Base-by-base conservation (phyloP, 768 basidiomycete genomes). In the Gelatoporia subvermispora region DNA sequence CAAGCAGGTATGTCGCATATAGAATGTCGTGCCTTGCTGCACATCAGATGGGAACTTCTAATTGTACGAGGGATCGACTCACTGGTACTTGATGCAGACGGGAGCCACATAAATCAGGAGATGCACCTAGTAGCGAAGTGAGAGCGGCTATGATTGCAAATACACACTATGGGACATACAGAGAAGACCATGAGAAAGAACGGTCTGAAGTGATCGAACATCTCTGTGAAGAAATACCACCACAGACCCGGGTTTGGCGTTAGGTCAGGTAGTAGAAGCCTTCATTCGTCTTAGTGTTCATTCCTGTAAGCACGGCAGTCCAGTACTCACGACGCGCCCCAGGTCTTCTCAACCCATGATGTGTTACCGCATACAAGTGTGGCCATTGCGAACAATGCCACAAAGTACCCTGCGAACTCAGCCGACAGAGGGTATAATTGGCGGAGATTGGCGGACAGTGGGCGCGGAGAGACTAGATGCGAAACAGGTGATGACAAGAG, bases 221-320 rank as follows among this genome's bases (percentile, higher is more conserved):
- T 97, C 65, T 98, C 95, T 10, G 93, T 97, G 70, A 98, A 97
- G 72, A 98, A 98, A 66, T 98, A 98, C 95, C 95, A 98, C 88
- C 93, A 93, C 23, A 97, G 68, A 2, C 96, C 95, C 3, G 89
- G 82, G 57, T 94, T 98, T 0, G 96, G 95, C 8, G 92, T 93
- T 53, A 98, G 68, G 62, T 96, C 94, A 2, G 88, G 87, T 8
- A 96, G 78, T 17, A 77, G 79, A 20, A 96, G 60, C 40, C 94
- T 97, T 56, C 16, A 45, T 28, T 22, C 46, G 35, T n/a, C 39
- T 31, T 4, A 39, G 43, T 3, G 24, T 20, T 7, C 38, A 11
- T 37, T 2, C 37, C 38, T 58, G 41, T 44, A 23, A 1, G n/a
- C 43, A 34, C 38, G 39, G 10, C 7, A 41, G 4, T 2, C 17